Conservation (phyloP, 2,329 filamentous ascomycete genomes). For the Metarhizium sp. region DNA sequence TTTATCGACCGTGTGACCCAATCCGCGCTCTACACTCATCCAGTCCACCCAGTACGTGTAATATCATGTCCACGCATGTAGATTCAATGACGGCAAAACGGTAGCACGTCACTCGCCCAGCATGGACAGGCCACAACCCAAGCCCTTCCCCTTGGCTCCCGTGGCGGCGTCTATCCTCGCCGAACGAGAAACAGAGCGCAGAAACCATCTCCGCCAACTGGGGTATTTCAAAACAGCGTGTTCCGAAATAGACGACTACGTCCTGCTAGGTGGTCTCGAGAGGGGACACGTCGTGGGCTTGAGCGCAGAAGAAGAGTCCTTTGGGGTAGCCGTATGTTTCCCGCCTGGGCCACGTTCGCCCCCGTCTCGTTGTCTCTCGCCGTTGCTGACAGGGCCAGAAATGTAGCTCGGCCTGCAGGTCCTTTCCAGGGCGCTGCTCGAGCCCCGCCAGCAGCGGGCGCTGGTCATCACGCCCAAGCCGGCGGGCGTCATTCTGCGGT, state of each 20-base stretch:
- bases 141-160: constrained; percentile 32
- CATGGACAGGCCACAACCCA: constrained; percentile 28
- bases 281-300: constrained; percentile 43
- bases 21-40: too few species aligned
- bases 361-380: neutral
- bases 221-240: constrained; percentile 34
- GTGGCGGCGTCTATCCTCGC: constrained; percentile 34
- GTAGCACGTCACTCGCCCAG: neutral
- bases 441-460: constrained; percentile 14
- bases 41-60: too few species aligned
- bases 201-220: constrained; percentile 18
- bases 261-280: constrained; percentile 38
- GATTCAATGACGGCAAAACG: neutral
- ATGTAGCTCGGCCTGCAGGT: constrained; percentile 39
- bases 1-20: too few species aligned
- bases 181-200: constrained; percentile 26
- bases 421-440: constrained; percentile 29
- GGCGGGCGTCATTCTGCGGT: constrained; percentile 27
- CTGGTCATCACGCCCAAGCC: constrained; percentile 42
- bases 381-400: neutral
- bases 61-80: too few species aligned
- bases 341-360: neutral
- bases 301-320: constrained; percentile 41
- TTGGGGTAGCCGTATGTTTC: constrained; percentile 35
- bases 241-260: constrained; percentile 35